Percentiles rank a stretch among this genome's conserved stretches.
phyloP scores from a whole-genome alignment of 768 basidiomycete species.

The Cystofilobasidium bisporidii region DNA sequence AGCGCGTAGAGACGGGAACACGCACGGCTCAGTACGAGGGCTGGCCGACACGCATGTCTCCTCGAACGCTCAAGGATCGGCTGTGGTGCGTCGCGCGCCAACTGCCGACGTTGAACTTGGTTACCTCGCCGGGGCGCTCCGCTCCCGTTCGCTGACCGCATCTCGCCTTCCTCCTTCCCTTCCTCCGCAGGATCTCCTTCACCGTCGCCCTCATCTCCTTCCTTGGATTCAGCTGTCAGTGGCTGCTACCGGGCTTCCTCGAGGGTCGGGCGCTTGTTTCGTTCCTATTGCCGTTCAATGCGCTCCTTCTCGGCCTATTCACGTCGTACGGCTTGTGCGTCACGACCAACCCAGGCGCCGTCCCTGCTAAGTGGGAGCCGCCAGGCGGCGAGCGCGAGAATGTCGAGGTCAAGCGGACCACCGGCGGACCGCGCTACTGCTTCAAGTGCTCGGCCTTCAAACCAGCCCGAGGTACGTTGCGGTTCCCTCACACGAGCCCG shows the following conservation, averaged over 20 bases:
- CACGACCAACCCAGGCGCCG: constrained; percentile 69
- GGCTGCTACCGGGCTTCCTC: constrained; percentile 89
- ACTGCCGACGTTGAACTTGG: too few species aligned
- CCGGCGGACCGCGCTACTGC: constrained; percentile 73
- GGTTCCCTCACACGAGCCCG: constrained; percentile 13
- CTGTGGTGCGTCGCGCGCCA: not conserved
- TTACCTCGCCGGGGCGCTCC: not conserved
- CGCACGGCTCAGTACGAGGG: too few species aligned
- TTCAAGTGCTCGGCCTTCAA: constrained; percentile 76
- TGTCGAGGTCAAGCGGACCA: constrained; percentile 82
- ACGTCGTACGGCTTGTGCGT: constrained; percentile 86
- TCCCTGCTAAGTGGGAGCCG: constrained; percentile 57
- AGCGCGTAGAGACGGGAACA: too few species aligned
- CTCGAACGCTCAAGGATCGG: not conserved
- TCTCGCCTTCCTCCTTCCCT: too few species aligned
- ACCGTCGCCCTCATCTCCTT: constrained; percentile 48
- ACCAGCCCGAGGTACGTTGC: constrained; percentile 51
- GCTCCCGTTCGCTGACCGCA: not conserved
- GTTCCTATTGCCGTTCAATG: constrained; percentile 79
- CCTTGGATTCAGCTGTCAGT: constrained; percentile 82
- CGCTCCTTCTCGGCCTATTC: constrained; percentile 63
- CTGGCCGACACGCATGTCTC: too few species aligned
- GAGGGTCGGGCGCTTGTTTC: constrained; percentile 67
- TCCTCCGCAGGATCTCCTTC: constrained; percentile 37
- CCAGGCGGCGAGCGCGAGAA: constrained; percentile 69